Evolutionary conservation across 352 stramenopile species (phyloP).

Genomic region (Phytophthora nicotianae): DNA sequence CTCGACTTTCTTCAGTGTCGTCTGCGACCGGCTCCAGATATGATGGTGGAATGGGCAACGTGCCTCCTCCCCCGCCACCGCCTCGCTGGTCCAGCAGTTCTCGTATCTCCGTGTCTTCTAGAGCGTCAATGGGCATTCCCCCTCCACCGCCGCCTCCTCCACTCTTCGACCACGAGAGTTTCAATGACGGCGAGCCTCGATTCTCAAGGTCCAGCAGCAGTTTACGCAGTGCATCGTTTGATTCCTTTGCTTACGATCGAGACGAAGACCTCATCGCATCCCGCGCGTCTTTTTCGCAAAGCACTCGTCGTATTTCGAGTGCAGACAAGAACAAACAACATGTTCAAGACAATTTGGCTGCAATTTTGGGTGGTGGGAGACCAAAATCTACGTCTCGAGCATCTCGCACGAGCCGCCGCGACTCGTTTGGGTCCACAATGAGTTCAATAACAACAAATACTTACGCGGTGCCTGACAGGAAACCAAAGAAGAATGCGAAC

Average conservation of each 20-base stretch:
- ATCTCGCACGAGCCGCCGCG: slow-evolving; percentile 37
- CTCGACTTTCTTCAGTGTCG: slow-evolving; percentile 62
- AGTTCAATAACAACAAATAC: slow-evolving; percentile 37
- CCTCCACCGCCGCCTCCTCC: slow-evolving; percentile 51
- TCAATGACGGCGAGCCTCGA: slow-evolving; percentile 36
- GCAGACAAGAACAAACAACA: slow-evolving; percentile 47
- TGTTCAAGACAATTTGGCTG: slow-evolving; percentile 63
- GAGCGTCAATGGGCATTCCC: slow-evolving; percentile 40
- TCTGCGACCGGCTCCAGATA: slow-evolving; percentile 32
- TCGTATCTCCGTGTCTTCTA: slow-evolving; percentile 36
- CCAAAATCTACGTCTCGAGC: slow-evolving; percentile 31
- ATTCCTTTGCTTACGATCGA: slow-evolving; percentile 45
- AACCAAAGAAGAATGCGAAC: slow-evolving; percentile 25
- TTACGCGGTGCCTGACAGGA: slow-evolving; percentile 17
- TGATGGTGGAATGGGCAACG: slow-evolving; percentile 27
- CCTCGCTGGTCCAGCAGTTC: slow-evolving; percentile 33
- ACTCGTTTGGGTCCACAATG: slow-evolving; percentile 62
- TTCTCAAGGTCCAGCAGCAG: slow-evolving; percentile 59
- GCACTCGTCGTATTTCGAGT: slow-evolving; percentile 41
- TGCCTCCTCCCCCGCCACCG: slow-evolving; percentile 35
- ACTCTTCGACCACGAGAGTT: slow-evolving; percentile 35
- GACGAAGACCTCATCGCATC: slow-evolving; percentile 34
- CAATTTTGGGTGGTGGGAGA: slow-evolving; percentile 63
- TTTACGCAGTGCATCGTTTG: slow-evolving; percentile 58
- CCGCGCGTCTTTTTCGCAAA: slow-evolving; percentile 55